Conservation (phyloP, 192 early-diverging fungal genomes). For the Bifiguratus adelaidae region DNA sequence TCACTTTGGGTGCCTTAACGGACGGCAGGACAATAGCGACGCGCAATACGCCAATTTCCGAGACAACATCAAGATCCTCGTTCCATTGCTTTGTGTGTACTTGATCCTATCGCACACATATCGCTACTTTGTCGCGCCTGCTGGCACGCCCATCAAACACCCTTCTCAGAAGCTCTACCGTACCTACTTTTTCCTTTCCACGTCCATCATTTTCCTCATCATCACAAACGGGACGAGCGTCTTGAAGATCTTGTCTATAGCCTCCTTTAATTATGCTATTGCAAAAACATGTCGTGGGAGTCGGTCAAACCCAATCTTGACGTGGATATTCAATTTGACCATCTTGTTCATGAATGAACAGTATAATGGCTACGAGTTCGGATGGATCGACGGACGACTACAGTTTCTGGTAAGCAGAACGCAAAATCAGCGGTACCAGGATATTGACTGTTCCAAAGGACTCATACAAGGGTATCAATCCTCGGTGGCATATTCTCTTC, state of each 20-base stretch:
- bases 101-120: constrained; percentile 35
- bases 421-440: too few species aligned
- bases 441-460: constrained; percentile 52
- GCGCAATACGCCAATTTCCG: constrained; percentile 58
- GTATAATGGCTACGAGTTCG: constrained; percentile 66
- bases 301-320: constrained; percentile 44
- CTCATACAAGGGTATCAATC: constrained; percentile 50
- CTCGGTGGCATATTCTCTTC: constrained; percentile 83
- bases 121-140: constrained; percentile 11
- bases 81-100: constrained; percentile 30
- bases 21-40: constrained; percentile 60
- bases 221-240: constrained; percentile 64
- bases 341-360: constrained; percentile 74
- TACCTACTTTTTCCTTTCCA: constrained; percentile 42
- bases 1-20: neutral
- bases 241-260: constrained; percentile 62
- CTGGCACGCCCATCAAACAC: constrained; percentile 16
- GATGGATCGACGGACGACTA: constrained; percentile 38
- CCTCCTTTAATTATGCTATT: constrained; percentile 55
- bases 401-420: constrained; percentile 47
- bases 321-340: constrained; percentile 76
- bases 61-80: constrained; percentile 44
- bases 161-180: constrained; percentile 18
- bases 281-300: constrained; percentile 37
- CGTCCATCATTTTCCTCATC: constrained; percentile 48